phyloP scores from a whole-genome alignment of 441 rosid species.

The Erodium texanum region DNA sequence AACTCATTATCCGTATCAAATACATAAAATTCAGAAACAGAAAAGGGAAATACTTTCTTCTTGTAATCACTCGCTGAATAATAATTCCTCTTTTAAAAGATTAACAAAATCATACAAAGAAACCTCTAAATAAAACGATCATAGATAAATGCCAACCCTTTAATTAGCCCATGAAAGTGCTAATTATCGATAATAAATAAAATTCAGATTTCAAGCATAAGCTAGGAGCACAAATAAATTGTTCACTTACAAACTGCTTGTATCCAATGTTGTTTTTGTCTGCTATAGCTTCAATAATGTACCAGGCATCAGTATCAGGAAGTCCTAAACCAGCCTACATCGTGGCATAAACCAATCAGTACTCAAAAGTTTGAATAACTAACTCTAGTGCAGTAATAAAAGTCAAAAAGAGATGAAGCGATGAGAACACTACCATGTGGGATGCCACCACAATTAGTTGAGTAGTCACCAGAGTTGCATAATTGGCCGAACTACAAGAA shows the following conservation, averaged over 20 bases:
- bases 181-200: not conserved
- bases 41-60: not conserved
- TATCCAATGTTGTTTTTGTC: constrained; percentile 79
- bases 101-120: not conserved
- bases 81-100: not conserved
- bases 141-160: not conserved
- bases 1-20: not conserved
- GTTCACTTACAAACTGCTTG: constrained; percentile 63
- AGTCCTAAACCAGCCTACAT: constrained; percentile 91
- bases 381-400: not conserved
- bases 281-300: constrained; percentile 87
- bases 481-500: constrained; percentile 68
- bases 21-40: not conserved
- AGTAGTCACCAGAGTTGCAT: constrained; percentile 75
- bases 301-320: constrained; percentile 88
- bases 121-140: not conserved
- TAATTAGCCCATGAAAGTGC: not conserved
- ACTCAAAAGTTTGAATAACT: constrained; percentile 13
- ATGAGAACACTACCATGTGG: constrained; percentile 61
- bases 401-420: constrained; percentile 5
- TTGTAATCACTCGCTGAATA: not conserved
- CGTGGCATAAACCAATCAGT: constrained; percentile 23
- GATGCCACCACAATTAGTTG: constrained; percentile 79
- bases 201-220: not conserved
- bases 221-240: constrained; percentile 17